These are phyloP conservation scores for Westerdykella sp. DNA, from an alignment of 2,329 filamentous ascomycete species.

Conservation along the genomic window DNA sequence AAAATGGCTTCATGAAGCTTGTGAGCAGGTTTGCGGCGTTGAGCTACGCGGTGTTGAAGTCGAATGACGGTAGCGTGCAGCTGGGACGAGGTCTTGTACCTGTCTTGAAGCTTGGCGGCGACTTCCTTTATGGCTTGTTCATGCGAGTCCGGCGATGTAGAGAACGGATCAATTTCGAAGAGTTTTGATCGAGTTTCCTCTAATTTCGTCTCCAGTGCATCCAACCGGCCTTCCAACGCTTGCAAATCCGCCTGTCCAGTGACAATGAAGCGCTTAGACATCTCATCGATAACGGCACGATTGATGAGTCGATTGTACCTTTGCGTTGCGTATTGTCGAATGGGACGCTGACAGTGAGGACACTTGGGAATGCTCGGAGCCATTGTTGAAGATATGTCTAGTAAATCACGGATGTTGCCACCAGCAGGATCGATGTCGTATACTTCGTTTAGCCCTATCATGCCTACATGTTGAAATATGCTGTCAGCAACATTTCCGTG, in stretches of 20 bases:
- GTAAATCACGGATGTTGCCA: constrained; percentile 25
- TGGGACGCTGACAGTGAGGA: constrained; percentile 27
- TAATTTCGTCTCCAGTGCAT: constrained; percentile 12
- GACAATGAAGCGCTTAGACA: constrained; percentile 34
- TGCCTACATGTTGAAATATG: too few relatives aligned
- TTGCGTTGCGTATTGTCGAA: constrained; percentile 30
- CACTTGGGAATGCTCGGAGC: constrained; percentile 25
- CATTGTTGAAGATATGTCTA: constrained; percentile 18
- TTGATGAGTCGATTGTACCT: constrained; percentile 37
- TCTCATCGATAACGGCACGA: constrained; percentile 34
- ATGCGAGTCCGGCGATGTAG: too few relatives aligned
- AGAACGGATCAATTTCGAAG: background rate
- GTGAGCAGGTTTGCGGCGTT: too few relatives aligned
- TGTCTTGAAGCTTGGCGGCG: too few relatives aligned
- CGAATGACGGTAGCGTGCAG: too few relatives aligned
- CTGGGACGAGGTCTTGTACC: too few relatives aligned
- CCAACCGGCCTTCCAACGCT: constrained; percentile 14
- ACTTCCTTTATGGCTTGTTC: too few relatives aligned
- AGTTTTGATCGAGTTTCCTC: constrained; percentile 9
- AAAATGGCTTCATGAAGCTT: too few relatives aligned
- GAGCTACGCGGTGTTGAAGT: too few relatives aligned
- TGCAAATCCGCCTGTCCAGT: constrained; percentile 22
- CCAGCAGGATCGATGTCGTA: constrained; percentile 7
- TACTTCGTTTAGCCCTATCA: too few relatives aligned
- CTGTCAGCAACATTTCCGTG: too few relatives aligned